Evolutionary conservation across 2,329 filamentous ascomycete species (phyloP).

Genomic region (Pseudogymnoascus sp.): DNA sequence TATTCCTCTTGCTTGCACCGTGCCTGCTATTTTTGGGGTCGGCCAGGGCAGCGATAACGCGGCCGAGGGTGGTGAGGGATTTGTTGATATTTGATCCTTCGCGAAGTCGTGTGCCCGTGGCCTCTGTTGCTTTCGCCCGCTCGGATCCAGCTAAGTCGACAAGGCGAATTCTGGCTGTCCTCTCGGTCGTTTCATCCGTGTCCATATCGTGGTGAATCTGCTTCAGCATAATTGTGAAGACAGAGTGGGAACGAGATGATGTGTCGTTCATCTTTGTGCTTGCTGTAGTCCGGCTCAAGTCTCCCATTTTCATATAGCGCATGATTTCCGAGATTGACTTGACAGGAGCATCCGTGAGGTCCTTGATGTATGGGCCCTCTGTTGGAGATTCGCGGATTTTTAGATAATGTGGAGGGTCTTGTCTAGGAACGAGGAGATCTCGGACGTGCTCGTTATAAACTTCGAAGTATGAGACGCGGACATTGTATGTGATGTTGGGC

Average conservation of each 20-base stretch:
- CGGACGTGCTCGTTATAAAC: constrained; percentile 99
- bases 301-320: constrained; percentile 82
- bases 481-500: constrained; percentile 90
- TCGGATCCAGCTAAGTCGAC: constrained; percentile 95
- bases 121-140: constrained; percentile 89
- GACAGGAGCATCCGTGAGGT: constrained; percentile 87
- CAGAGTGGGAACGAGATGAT: constrained; percentile 88
- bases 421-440: constrained; percentile 73
- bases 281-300: constrained; percentile 77
- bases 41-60: constrained; percentile 84
- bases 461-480: constrained; percentile 96
- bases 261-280: constrained; percentile 99
- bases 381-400: constrained; percentile 94
- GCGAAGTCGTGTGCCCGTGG: constrained; percentile 79
- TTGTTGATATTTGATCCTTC: constrained; percentile 99
- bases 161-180: constrained; percentile 84
- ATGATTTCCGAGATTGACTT: constrained; percentile 80
- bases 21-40: constrained; percentile 55
- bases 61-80: constrained; percentile 87
- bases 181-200: constrained; percentile 95
- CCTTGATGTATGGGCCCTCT: constrained; percentile 94
- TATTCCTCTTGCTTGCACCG: constrained; percentile 50
- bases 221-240: constrained; percentile 96
- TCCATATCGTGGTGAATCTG: constrained; percentile 97
- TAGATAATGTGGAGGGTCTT: constrained; percentile 76